A percentile compares a stretch with the other conserved stretches of the same genome.
Evolutionary conservation across 1,284 basidiomycete species (phyloP).

Genomic region (Malassezia caprae): DNA sequence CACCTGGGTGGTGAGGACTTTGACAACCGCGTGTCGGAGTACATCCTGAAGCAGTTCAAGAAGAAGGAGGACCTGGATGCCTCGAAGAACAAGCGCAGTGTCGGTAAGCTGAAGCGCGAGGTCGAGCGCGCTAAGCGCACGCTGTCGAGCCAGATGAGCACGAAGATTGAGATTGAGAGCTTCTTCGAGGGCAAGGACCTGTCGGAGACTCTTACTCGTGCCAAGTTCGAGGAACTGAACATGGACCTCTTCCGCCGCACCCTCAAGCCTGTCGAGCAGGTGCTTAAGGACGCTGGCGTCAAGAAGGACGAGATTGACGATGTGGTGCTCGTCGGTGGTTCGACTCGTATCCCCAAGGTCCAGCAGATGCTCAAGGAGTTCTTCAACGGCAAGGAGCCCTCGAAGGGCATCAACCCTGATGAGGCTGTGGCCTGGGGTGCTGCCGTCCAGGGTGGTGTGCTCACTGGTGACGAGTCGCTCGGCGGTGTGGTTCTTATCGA

Average conservation of each 20-base stretch:
- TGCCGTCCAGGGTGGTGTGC: conserved; percentile 92
- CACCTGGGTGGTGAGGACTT: conserved; percentile 99
- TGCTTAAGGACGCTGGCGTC: conserved; percentile 90
- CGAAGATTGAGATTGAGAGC: conserved; percentile 64
- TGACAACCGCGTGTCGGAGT: conserved; percentile 61
- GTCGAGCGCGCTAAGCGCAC: conserved; percentile 98
- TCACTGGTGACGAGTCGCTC: conserved; percentile 72
- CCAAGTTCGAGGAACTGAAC: conserved; percentile 98
- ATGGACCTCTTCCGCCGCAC: conserved; percentile 98
- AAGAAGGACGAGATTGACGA: conserved; percentile 96
- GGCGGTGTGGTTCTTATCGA: conserved; percentile 82
- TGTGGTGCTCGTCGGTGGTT: conserved; percentile 81
- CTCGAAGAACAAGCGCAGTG: conserved; percentile 70
- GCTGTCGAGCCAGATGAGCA: conserved; percentile 67
- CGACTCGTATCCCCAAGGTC: conserved; percentile 96
- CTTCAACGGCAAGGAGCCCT: conserved; percentile 79
- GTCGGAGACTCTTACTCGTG: conserved; percentile 87
- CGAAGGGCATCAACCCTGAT: conserved; percentile 87
- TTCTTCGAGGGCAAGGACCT: conserved; percentile 96
- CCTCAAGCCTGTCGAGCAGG: conserved; percentile 98
- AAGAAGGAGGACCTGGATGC: conserved; percentile 57
- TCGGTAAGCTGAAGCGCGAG: conserved; percentile 95
- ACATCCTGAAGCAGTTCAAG: conserved; percentile 49
- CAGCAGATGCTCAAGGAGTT: conserved; percentile 90
- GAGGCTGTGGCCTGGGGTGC: conserved; percentile 71